Evolutionary conservation across 2,329 filamentous ascomycete species (phyloP).

Genomic region (Trichoderma koningiopsis): DNA sequence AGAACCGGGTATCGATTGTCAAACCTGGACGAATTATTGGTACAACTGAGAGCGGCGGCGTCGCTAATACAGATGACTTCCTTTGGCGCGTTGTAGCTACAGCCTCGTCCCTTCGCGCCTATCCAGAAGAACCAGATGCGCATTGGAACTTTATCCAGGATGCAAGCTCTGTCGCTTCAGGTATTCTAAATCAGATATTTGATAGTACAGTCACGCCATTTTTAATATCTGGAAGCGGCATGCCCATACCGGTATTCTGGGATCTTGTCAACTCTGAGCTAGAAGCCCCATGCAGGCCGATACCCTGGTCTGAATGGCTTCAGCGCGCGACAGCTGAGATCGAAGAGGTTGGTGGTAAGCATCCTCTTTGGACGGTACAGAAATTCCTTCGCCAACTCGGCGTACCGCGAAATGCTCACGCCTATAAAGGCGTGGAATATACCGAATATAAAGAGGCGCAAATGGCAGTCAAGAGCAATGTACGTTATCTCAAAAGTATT

Average conservation of each 20-base stretch:
- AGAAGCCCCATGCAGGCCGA: slow-evolving; percentile 21
- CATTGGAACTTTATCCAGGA: slow-evolving; percentile 30
- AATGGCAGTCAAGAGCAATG: slow-evolving; percentile 24
- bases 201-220: slow-evolving; percentile 5
- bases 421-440: not conserved
- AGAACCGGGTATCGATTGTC: slow-evolving; percentile 28
- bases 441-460: slow-evolving; percentile 5
- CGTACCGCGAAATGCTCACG: not conserved
- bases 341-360: slow-evolving; percentile 25
- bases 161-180: slow-evolving; percentile 26
- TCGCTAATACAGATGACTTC: slow-evolving; percentile 33
- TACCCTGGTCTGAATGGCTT: slow-evolving; percentile 28
- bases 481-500: slow-evolving; percentile 25
- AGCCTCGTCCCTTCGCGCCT: slow-evolving; percentile 25
- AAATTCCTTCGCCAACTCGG: slow-evolving; percentile 30
- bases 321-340: slow-evolving; percentile 21
- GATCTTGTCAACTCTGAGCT: slow-evolving; percentile 28
- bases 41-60: slow-evolving; percentile 21
- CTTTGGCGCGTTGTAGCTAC: slow-evolving; percentile 30
- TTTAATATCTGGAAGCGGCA: slow-evolving; percentile 25
- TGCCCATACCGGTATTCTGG: slow-evolving; percentile 30
- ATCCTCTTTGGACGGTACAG: slow-evolving; percentile 34
- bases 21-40: slow-evolving; percentile 34
- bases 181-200: slow-evolving; percentile 25
- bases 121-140: slow-evolving; percentile 22